A percentile compares a stretch with the other conserved stretches of the same genome.
phyloP scores from a whole-genome alignment of 352 stramenopile genomes.

The Globisporangium takayamanum region DNA sequence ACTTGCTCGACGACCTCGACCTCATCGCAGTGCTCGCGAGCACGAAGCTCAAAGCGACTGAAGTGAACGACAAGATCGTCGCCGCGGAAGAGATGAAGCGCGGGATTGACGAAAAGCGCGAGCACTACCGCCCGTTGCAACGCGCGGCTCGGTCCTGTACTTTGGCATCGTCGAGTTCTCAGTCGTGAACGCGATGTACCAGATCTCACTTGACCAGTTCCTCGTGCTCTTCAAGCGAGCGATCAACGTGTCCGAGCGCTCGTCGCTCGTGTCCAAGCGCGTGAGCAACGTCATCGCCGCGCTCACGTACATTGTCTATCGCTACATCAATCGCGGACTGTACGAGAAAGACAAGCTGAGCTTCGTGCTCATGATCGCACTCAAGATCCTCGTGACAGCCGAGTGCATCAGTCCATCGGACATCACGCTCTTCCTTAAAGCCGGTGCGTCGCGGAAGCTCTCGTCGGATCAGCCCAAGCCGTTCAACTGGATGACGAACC shows the following conservation, averaged over 20 bases:
- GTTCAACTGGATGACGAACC: conserved; percentile 59
- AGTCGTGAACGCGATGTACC: conserved; percentile 89
- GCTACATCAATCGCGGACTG: conserved; percentile 67
- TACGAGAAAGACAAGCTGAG: conserved; percentile 73
- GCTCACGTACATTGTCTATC: conserved; percentile 78
- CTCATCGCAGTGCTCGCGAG: conserved; percentile 81
- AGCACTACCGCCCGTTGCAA: conserved; percentile 88
- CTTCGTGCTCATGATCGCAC: conserved; percentile 60
- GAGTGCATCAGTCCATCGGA: conserved; percentile 47
- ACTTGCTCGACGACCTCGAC: conserved; percentile 85
- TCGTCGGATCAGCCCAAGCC: conserved; percentile 65
- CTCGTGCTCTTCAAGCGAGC: conserved; percentile 75
- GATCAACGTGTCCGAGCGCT: conserved; percentile 81
- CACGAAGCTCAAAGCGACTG: conserved; percentile 86
- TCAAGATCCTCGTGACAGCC: conserved; percentile 72
- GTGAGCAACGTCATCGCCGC: conserved; percentile 85
- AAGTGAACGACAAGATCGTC: conserved; percentile 90
- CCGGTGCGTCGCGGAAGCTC: conserved; percentile 52
- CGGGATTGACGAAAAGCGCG: conserved; percentile 88
- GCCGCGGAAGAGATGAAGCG: conserved; percentile 81
- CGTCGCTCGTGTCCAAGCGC: conserved; percentile 73
- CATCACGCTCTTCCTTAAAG: conserved; percentile 69
- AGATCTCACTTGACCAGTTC: conserved; percentile 89
- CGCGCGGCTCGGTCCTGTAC: conserved; percentile 83
- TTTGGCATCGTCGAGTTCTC: conserved; percentile 88